These are phyloP conservation scores for Breviolum minutum DNA, from an alignment of 73 alveolate genomes.

Conservation along the genomic window DNA sequence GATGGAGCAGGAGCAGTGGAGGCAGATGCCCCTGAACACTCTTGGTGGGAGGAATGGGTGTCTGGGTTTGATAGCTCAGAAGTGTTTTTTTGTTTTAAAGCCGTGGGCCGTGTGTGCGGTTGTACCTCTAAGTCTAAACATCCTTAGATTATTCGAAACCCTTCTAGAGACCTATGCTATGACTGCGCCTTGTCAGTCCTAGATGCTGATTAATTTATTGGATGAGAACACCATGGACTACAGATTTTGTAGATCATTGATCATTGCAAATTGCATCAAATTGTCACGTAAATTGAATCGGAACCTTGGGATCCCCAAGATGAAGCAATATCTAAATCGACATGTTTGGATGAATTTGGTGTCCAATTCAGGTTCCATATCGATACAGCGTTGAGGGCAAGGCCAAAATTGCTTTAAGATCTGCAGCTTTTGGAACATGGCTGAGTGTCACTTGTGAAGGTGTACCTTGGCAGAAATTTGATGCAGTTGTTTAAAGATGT, in stretches of 20 bases:
- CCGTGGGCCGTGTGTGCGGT: too few relatives aligned
- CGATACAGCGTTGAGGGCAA: conserved; percentile 45
- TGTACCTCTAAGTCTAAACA: too few relatives aligned
- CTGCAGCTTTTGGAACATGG: conserved; percentile 92
- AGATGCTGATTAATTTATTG: too few relatives aligned
- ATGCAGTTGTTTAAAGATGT: not conserved
- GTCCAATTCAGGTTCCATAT: conserved; percentile 6
- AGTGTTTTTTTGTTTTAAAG: too few relatives aligned
- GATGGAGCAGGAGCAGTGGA: conserved; percentile 44
- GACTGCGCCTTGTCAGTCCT: too few relatives aligned
- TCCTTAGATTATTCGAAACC: too few relatives aligned
- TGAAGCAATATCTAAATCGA: not conserved
- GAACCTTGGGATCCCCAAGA: not conserved
- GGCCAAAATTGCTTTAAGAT: conserved; percentile 53
- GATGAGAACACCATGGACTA: too few relatives aligned
- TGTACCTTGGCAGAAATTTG: not conserved
- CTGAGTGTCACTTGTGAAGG: conserved; percentile 77
- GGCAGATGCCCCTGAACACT: conserved; percentile 70
- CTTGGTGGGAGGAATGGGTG: conserved; percentile 90
- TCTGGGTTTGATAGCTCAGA: not conserved
- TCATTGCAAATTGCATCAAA: too few relatives aligned
- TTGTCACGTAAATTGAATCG: too few relatives aligned
- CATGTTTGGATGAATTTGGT: not conserved
- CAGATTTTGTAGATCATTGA: too few relatives aligned
- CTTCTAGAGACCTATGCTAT: too few relatives aligned